A percentile compares a stretch with the other conserved stretches of the same genome.
Evolutionary conservation across 2,329 filamentous ascomycete genomes (phyloP).

Genomic region (Diatrype stigma): DNA sequence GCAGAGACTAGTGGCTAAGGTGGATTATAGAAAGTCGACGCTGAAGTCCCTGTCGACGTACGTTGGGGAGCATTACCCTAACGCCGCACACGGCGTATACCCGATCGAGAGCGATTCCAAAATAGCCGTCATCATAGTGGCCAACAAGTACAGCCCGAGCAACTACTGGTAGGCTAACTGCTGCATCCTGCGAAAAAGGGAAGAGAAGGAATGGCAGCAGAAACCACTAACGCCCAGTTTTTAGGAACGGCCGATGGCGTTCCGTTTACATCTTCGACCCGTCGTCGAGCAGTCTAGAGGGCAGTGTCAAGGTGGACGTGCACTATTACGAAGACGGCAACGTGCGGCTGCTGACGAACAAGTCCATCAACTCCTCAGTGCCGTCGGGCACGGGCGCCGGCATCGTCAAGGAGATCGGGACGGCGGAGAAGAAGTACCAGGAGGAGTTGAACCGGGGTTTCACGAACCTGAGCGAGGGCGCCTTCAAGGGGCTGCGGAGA

Average conservation of each 20-base stretch:
- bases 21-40: conserved; percentile 65
- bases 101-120: conserved; percentile 71
- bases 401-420: conserved; percentile 73
- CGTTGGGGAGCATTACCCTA: conserved; percentile 83
- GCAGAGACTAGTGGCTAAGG: conserved; percentile 15
- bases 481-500: conserved; percentile 88
- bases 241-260: conserved; percentile 92
- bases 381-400: conserved; percentile 60
- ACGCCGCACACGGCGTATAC: conserved; percentile 76
- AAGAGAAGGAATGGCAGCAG: conserved; percentile 12
- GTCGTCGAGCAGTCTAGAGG: conserved; percentile 63
- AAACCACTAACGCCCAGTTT: conserved; percentile 3
- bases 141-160: conserved; percentile 95
- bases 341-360: conserved; percentile 86
- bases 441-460: conserved; percentile 94
- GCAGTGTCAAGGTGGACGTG: conserved; percentile 86
- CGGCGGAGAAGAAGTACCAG: conserved; percentile 86
- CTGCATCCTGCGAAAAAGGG: not conserved
- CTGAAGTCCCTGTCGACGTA: conserved; percentile 73
- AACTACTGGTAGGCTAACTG: conserved; percentile 76
- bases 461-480: conserved; percentile 81
- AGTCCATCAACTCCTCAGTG: conserved; percentile 62
- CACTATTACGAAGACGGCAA: conserved; percentile 99
- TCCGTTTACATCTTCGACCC: conserved; percentile 78
- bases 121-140: conserved; percentile 78